A percentile compares a stretch with the other conserved stretches of the same genome.
Evolutionary conservation across 371 early-diverging fungal species (phyloP).

Genomic region (Phascolomyces articulosus): DNA sequence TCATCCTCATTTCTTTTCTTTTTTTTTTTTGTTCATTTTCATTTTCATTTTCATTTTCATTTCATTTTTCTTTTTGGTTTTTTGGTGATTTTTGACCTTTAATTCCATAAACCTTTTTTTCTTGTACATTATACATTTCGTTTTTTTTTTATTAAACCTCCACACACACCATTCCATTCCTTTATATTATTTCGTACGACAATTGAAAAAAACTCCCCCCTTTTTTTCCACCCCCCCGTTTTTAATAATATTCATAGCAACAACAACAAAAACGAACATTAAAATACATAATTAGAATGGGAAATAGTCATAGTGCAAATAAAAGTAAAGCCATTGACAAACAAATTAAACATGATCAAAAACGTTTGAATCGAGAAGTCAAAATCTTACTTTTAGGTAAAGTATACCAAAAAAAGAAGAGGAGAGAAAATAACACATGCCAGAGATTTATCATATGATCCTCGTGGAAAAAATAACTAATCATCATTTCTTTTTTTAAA

Average conservation of each 20-base stretch:
- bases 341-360: slow-evolving; percentile 76
- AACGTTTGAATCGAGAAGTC: slow-evolving; percentile 77
- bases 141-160: slow-evolving; percentile 1
- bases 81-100: slow-evolving; percentile 8
- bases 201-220: too few relatives aligned
- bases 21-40: too few relatives aligned
- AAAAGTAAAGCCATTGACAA: slow-evolving; percentile 80
- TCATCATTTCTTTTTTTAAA: too few relatives aligned
- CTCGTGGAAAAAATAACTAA: neutral
- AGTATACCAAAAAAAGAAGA: neutral
- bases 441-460: slow-evolving; percentile 5
- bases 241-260: too few relatives aligned
- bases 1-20: too few relatives aligned
- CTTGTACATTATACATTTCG: neutral
- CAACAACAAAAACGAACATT: too few relatives aligned
- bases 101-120: too few relatives aligned
- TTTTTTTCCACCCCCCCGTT: too few relatives aligned
- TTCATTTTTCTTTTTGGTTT: slow-evolving; percentile 6
- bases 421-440: neutral
- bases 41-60: neutral
- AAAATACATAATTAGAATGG: slow-evolving; percentile 10
- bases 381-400: slow-evolving; percentile 89
- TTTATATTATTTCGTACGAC: too few relatives aligned
- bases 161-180: neutral
- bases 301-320: slow-evolving; percentile 24